Evolutionary conservation across 768 basidiomycete species (phyloP).

Genomic region (Podaxis rugospora): DNA sequence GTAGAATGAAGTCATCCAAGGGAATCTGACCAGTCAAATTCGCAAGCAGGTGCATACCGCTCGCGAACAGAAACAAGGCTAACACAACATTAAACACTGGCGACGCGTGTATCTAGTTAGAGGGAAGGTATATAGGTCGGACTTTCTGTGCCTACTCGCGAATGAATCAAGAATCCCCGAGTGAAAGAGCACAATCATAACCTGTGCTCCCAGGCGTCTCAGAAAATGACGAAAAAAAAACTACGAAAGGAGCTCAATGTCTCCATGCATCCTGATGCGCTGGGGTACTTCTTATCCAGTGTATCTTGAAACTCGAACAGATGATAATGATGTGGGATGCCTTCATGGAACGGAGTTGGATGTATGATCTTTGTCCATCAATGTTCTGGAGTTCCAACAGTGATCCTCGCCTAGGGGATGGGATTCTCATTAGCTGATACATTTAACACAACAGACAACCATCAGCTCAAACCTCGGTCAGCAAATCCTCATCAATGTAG

Average conservation of each 20-base stretch:
- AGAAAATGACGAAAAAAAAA: not conserved
- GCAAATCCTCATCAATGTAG: conserved; percentile 53
- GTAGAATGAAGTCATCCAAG: not conserved
- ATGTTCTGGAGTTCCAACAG: conserved; percentile 8
- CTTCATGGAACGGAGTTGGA: not conserved
- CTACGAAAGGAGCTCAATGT: not conserved
- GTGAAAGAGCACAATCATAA: not conserved
- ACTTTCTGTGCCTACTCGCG: not conserved
- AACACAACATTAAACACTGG: too few relatives aligned
- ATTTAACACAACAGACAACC: not conserved
- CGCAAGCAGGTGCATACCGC: too few relatives aligned
- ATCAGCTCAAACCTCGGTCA: conserved; percentile 41
- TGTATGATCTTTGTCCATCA: not conserved
- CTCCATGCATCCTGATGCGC: not conserved
- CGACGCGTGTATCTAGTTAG: too few relatives aligned
- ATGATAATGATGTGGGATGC: not conserved
- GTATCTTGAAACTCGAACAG: not conserved
- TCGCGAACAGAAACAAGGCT: too few relatives aligned
- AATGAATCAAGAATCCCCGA: not conserved
- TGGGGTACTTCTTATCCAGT: not conserved
- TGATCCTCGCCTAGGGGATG: conserved; percentile 21
- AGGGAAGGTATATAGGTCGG: not conserved
- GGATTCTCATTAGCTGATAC: not conserved
- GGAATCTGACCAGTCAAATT: too few relatives aligned
- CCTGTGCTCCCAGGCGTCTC: too few relatives aligned